These are phyloP conservation scores for Glycyrrhiza uralensis DNA, from an alignment of 306 rosid genomes.

Conservation along the genomic window DNA sequence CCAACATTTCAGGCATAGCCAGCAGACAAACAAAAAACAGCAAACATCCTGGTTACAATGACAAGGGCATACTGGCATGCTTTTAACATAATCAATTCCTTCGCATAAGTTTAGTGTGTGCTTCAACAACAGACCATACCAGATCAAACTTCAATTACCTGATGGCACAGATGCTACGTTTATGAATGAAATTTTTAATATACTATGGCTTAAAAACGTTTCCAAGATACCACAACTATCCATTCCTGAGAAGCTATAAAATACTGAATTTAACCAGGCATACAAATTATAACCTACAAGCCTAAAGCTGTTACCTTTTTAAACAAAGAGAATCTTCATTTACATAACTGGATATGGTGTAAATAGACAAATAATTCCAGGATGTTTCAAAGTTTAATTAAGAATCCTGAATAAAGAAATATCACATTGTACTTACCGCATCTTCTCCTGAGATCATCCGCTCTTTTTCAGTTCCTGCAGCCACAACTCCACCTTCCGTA, in stretches of 20 bases:
- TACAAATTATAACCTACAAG: background rate
- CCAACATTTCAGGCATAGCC: slow-evolving; percentile 12
- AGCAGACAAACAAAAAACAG: background rate
- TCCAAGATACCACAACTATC: background rate
- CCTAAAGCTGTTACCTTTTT: background rate
- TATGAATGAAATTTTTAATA: background rate
- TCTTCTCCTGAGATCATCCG: slow-evolving; percentile 88
- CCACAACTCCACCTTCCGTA: slow-evolving; percentile 79
- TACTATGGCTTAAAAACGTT: background rate
- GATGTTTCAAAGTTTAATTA: background rate
- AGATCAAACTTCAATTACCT: slow-evolving; percentile 1
- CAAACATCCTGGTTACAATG: background rate
- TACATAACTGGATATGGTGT: background rate
- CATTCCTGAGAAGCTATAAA: background rate
- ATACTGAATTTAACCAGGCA: background rate
- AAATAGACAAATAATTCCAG: background rate
- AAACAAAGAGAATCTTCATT: background rate
- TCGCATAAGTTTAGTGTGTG: background rate
- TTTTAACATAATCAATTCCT: background rate
- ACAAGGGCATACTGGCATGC: background rate
- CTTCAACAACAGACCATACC: background rate
- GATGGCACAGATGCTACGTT: background rate
- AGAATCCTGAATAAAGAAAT: slow-evolving; percentile 2
- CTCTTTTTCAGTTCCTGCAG: slow-evolving; percentile 90
- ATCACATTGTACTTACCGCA: slow-evolving; percentile 62